Conservation (phyloP, 2,329 filamentous ascomycete species). For the Pezicula neosporulosa region DNA sequence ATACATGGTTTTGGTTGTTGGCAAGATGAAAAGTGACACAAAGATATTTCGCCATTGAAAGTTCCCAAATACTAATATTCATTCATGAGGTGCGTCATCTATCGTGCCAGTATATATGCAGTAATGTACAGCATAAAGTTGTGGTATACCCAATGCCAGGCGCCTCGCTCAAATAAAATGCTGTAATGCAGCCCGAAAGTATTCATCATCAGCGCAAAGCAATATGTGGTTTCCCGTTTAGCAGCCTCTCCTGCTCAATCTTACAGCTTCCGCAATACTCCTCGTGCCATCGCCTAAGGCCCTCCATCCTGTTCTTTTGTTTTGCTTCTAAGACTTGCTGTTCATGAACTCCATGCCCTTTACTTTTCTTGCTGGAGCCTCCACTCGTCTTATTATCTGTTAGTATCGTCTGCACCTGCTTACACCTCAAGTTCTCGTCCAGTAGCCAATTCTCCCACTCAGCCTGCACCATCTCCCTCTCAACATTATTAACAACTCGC, state of each 20-base stretch:
- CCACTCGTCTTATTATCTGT: conserved; percentile 23
- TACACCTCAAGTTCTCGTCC: conserved; percentile 75
- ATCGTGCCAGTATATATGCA: no score
- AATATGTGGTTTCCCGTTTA: conserved; percentile 15
- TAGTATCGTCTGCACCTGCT: conserved; percentile 51
- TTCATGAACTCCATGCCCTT: not conserved
- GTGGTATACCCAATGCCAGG: no score
- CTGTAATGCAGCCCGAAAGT: not conserved
- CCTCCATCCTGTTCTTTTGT: conserved; percentile 30
- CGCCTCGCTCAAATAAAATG: not conserved
- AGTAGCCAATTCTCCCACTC: conserved; percentile 94
- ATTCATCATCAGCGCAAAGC: conserved; percentile 19
- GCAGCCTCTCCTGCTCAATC: conserved; percentile 25
- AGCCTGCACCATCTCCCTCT: conserved; percentile 77
- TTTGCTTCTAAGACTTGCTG: conserved; percentile 19
- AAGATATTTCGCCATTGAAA: no score
- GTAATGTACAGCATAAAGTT: no score
- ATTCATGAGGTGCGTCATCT: no score
- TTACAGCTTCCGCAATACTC: conserved; percentile 61
- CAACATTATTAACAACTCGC: conserved; percentile 84
- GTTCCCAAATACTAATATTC: no score
- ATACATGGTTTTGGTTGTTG: no score
- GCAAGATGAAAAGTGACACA: no score
- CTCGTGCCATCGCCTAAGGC: conserved; percentile 52
- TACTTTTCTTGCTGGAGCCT: conserved; percentile 23